Percentiles rank a stretch among this genome's conserved stretches.
Conservation (phyloP, 768 basidiomycete genomes). For the Lactarius sp. region DNA sequence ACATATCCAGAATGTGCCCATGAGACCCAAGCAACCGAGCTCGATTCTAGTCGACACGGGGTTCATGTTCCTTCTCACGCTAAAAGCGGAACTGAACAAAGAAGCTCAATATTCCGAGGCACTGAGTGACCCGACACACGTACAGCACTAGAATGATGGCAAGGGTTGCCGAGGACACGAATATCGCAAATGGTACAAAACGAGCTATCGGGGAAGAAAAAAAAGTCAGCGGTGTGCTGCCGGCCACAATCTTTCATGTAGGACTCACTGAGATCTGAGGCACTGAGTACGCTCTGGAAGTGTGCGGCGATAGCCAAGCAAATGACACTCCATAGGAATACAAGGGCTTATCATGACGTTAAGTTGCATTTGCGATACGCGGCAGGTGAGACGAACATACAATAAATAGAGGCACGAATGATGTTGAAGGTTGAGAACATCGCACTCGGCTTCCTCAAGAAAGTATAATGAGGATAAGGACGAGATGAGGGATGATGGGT, state of each 20-base stretch:
- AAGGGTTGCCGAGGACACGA: conserved; percentile 67
- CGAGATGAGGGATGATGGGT: conserved; percentile 15
- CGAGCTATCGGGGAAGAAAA: conserved; percentile 47
- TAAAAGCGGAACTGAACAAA: conserved; percentile 54
- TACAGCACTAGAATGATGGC: conserved; percentile 65
- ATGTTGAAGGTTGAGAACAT: conserved; percentile 75
- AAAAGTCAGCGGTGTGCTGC: conserved; percentile 4
- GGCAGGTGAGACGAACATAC: conserved; percentile 36
- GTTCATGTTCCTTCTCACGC: conserved; percentile 59
- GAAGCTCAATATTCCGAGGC: conserved; percentile 12
- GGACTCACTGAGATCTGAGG: conserved; percentile 74
- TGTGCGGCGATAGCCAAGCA: conserved; percentile 77
- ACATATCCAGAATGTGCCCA: conserved; percentile 80
- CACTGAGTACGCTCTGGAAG: conserved; percentile 63
- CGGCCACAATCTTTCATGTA: not conserved
- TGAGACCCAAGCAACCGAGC: conserved; percentile 61
- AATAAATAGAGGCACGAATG: conserved; percentile 61
- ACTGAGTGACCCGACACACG: conserved; percentile 29
- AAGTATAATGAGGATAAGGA: conserved; percentile 12
- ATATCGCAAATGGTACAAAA: conserved; percentile 83
- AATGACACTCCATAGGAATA: conserved; percentile 71
- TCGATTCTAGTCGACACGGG: conserved; percentile 78
- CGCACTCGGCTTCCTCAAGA: conserved; percentile 29
- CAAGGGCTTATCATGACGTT: conserved; percentile 42
- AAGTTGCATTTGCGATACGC: not conserved